Conservation (phyloP, 1,284 basidiomycete species). For the Rhizopogon parksii region DNA sequence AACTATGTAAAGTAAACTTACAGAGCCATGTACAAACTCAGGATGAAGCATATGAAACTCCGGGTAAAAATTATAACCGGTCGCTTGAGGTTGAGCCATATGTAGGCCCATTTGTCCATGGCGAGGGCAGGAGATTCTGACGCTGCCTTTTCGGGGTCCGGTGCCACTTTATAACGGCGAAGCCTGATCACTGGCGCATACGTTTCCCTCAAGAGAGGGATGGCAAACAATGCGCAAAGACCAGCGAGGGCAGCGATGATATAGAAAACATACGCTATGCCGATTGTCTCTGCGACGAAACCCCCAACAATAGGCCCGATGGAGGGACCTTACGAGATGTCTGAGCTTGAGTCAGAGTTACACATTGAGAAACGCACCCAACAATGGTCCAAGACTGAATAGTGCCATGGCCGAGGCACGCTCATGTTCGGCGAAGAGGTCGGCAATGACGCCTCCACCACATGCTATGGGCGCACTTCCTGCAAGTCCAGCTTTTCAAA, state of each 20-base stretch:
- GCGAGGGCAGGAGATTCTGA: neutral
- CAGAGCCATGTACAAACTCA: slow-evolving; percentile 36
- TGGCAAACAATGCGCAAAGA: slow-evolving; percentile 20
- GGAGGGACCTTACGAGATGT: slow-evolving; percentile 10
- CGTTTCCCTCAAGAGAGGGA: slow-evolving; percentile 18
- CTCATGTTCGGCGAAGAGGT: slow-evolving; percentile 37
- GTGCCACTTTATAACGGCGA: slow-evolving; percentile 8
- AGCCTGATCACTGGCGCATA: slow-evolving; percentile 24
- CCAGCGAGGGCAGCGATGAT: slow-evolving; percentile 25
- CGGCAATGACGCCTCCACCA: slow-evolving; percentile 44
- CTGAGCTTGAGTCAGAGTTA: no score
- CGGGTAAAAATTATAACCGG: slow-evolving; percentile 32
- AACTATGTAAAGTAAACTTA: slow-evolving; percentile 17
- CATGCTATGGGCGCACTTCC: slow-evolving; percentile 27
- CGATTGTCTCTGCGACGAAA: slow-evolving; percentile 27
- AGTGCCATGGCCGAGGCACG: slow-evolving; percentile 31
- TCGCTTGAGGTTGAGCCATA: slow-evolving; percentile 30
- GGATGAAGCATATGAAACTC: slow-evolving; percentile 36
- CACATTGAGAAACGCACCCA: no score
- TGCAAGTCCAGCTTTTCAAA: slow-evolving; percentile 33
- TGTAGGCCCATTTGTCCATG: slow-evolving; percentile 16
- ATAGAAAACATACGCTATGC: slow-evolving; percentile 32
- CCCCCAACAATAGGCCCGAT: slow-evolving; percentile 29
- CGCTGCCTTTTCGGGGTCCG: slow-evolving; percentile 18
- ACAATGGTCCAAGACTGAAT: no score